phyloP scores from a whole-genome alignment of 2,329 filamentous ascomycete species.

The Ceratocystis papillata region DNA sequence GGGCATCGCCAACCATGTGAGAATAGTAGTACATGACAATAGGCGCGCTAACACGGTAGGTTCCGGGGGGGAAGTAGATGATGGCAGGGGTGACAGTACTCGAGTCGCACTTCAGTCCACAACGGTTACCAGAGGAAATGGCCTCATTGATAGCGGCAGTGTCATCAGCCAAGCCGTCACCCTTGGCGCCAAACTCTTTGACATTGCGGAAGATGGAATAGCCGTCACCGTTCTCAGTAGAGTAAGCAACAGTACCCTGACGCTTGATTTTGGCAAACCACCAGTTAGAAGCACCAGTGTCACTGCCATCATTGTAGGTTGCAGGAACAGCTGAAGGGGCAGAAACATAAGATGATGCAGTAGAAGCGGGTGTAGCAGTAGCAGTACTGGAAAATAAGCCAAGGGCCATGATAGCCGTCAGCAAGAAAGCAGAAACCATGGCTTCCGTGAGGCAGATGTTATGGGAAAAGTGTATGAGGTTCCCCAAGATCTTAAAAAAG shows the following conservation, averaged over 20 bases:
- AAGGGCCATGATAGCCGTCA: slow-evolving; percentile 23
- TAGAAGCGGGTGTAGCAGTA: slow-evolving; percentile 21
- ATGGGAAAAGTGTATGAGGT: not conserved
- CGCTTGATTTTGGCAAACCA: slow-evolving; percentile 63
- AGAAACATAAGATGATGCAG: slow-evolving; percentile 17
- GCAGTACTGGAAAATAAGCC: slow-evolving; percentile 20
- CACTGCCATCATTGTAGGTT: slow-evolving; percentile 27
- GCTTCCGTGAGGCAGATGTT: slow-evolving; percentile 6
- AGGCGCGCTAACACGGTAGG: no score
- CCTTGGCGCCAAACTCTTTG: slow-evolving; percentile 37
- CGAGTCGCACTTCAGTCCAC: no score
- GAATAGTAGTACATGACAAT: no score
- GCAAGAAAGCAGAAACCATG: slow-evolving; percentile 22
- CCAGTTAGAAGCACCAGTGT: slow-evolving; percentile 42
- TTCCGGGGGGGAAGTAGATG: no score
- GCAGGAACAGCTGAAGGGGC: slow-evolving; percentile 11
- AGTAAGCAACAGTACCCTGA: slow-evolving; percentile 56
- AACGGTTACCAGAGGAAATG: no score
- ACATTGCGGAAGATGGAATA: slow-evolving; percentile 73
- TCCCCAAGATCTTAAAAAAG: slow-evolving; percentile 6
- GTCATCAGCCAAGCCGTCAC: no score
- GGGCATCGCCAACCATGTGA: no score
- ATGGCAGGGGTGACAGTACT: no score
- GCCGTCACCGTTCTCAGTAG: slow-evolving; percentile 33
- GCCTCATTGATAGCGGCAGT: no score